Conservation (phyloP, 2,329 filamentous ascomycete genomes). For the Ceratocystis huliohia region DNA sequence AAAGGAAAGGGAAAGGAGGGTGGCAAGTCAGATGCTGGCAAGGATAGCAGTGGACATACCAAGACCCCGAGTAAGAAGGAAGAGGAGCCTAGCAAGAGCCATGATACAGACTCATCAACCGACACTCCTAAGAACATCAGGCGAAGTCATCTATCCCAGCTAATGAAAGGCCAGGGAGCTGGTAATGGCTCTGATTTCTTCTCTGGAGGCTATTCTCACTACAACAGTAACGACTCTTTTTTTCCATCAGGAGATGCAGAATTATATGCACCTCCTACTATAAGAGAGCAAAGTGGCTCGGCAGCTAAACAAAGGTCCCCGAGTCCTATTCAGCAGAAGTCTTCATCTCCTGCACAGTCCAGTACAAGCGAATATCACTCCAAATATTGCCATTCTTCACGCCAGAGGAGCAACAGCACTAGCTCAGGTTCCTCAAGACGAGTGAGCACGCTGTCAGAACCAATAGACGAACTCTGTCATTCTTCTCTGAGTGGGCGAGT, state of each 20-base stretch:
- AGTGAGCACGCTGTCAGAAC: rapidly evolving
- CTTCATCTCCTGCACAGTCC: neutral
- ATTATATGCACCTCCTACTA: neutral
- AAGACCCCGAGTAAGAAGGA: neutral
- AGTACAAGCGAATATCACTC: neutral
- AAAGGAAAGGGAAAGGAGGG: neutral
- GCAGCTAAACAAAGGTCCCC: neutral
- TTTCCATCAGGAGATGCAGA: neutral
- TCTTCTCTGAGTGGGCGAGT: too few relatives aligned
- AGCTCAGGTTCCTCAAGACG: too few relatives aligned
- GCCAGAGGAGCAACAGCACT: neutral
- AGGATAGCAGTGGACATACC: neutral
- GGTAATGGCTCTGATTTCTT: neutral
- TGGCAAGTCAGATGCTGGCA: neutral
- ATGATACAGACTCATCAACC: neutral
- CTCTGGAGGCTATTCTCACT: neutral
- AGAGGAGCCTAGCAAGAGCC: neutral
- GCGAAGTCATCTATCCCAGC: neutral
- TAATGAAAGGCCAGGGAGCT: too few relatives aligned
- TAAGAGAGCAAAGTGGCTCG: neutral
- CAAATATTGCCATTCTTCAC: neutral
- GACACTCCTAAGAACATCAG: neutral
- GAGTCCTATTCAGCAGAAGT: neutral
- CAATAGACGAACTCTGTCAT: too few relatives aligned
- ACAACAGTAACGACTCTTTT: neutral